Evolutionary conservation across 441 rosid species (phyloP).

Genomic region (Biscutella auriculata): DNA sequence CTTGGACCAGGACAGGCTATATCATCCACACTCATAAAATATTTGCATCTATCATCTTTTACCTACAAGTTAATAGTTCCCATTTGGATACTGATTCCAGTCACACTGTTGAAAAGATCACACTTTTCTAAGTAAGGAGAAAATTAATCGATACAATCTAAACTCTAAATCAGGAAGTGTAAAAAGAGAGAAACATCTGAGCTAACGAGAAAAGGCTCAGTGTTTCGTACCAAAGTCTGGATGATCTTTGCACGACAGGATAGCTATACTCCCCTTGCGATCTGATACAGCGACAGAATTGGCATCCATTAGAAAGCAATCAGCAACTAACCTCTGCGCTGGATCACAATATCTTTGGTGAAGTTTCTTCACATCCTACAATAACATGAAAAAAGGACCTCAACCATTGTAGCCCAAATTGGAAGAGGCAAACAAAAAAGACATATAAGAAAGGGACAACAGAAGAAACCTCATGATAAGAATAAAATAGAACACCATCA

Average conservation of each 20-base stretch:
- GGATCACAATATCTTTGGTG: conserved; percentile 89
- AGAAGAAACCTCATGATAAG: conserved; percentile 70
- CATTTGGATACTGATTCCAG: too few relatives aligned
- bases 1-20: neutral
- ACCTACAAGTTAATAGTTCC: too few relatives aligned
- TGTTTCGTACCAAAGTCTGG: conserved; percentile 42
- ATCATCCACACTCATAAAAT: neutral
- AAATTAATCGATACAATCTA: neutral
- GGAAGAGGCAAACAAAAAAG: neutral
- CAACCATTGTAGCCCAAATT: neutral
- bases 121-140: neutral
- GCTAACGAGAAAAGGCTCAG: neutral
- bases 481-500: conserved; percentile 86
- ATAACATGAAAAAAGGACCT: conserved; percentile 12
- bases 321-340: conserved; percentile 92
- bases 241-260: conserved; percentile 67
- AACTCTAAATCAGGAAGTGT: neutral
- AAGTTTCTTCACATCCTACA: conserved; percentile 72
- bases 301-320: conserved; percentile 69
- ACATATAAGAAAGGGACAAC: conserved; percentile 8
- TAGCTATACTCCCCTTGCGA: conserved; percentile 88
- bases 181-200: neutral
- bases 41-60: neutral
- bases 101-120: neutral
- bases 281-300: conserved; percentile 92